Evolutionary conservation across 73 alveolate genomes (phyloP).

Genomic region (Uronychia setigera): DNA sequence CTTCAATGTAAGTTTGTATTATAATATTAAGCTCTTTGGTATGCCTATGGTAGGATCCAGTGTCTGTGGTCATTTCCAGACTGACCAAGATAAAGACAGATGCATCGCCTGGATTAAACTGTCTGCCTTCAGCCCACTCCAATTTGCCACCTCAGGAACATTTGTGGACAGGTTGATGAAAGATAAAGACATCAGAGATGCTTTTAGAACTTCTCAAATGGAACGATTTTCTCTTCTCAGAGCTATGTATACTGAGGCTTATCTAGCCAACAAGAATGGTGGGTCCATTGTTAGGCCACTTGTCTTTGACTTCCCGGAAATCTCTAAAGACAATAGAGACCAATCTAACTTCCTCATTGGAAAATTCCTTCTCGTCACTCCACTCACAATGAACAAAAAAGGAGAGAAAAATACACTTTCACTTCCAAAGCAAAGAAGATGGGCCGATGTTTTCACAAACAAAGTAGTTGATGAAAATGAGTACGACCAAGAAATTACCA

Average conservation of each 20-base stretch:
- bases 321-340: constrained; percentile 40
- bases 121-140: constrained; percentile 96
- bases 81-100: constrained; percentile 85
- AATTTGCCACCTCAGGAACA: neutral
- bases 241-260: constrained; percentile 77
- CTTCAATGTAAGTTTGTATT: constrained; percentile 71
- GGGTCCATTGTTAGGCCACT: constrained; percentile 90
- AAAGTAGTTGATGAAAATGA: constrained; percentile 1
- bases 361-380: constrained; percentile 50
- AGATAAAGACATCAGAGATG: constrained; percentile 9
- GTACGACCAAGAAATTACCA: neutral
- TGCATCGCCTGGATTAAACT: constrained; percentile 97
- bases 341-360: constrained; percentile 54
- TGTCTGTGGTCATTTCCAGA: constrained; percentile 95
- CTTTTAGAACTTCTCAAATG: constrained; percentile 26
- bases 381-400: constrained; percentile 15
- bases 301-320: constrained; percentile 84
- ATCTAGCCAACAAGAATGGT: constrained; percentile 64
- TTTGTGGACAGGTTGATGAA: neutral
- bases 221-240: constrained; percentile 70
- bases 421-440: neutral
- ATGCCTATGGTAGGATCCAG: constrained; percentile 97
- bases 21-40: constrained; percentile 78
- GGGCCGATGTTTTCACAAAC: constrained; percentile 24
- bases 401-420: constrained; percentile 22